Evolutionary conservation across 2,329 filamentous ascomycete species (phyloP).

Genomic region (Diaporthe sp.): DNA sequence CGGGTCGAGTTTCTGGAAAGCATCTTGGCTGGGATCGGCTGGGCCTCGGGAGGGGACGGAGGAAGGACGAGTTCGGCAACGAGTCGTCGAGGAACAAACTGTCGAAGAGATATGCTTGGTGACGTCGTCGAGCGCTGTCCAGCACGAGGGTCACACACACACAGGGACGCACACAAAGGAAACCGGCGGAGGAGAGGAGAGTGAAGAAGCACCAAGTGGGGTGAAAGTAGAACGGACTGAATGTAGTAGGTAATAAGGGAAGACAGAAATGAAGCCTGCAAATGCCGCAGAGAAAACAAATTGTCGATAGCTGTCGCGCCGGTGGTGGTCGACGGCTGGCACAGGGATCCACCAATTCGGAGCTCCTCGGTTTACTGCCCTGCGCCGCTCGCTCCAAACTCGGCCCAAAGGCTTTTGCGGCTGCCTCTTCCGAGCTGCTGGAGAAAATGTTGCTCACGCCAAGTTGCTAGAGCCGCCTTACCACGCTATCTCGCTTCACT

Average conservation of each 20-base stretch:
- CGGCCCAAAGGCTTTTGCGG: constrained; percentile 20
- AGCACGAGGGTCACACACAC: constrained; percentile 7
- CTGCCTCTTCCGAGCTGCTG: constrained; percentile 5
- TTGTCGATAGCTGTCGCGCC: constrained; percentile 40
- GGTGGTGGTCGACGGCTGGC: constrained; percentile 26
- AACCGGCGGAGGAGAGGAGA: constrained; percentile 39
- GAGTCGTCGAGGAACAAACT: background rate
- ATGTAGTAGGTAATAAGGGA: constrained; percentile 21
- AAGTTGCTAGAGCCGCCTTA: constrained; percentile 20
- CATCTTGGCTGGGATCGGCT: constrained; percentile 56
- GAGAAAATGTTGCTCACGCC: constrained; percentile 7
- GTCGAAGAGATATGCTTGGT: constrained; percentile 17
- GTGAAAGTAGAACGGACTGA: constrained; percentile 7
- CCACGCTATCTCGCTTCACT: background rate
- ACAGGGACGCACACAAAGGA: constrained; percentile 35
- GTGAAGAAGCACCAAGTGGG: constrained; percentile 29
- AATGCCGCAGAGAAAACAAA: constrained; percentile 50
- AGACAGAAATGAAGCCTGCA: constrained; percentile 40
- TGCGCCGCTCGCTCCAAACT: constrained; percentile 37
- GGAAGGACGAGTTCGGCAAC: background rate
- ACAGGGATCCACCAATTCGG: constrained; percentile 36
- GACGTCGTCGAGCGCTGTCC: constrained; percentile 40
- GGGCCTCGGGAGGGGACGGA: constrained; percentile 30
- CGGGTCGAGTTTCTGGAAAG: constrained; percentile 69
- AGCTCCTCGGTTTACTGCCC: constrained; percentile 38